Evolutionary conservation across 2,329 filamentous ascomycete species (phyloP).

Genomic region (Diaporthe capsici): DNA sequence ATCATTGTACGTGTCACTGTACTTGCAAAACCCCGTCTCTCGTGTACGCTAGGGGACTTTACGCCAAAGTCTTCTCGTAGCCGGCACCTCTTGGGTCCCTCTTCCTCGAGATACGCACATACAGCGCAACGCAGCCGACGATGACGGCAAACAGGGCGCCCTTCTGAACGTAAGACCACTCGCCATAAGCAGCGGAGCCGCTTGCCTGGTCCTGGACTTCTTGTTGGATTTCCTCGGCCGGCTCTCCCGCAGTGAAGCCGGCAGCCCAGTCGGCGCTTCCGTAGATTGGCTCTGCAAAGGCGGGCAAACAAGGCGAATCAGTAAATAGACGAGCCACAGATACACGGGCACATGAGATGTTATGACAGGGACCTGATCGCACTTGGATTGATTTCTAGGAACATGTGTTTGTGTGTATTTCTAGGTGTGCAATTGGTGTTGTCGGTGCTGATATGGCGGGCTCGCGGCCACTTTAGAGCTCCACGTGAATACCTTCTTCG

Average conservation of each 20-base stretch:
- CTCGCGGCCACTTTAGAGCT: conserved; percentile 73
- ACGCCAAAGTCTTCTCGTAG: conserved; percentile 62
- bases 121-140: conserved; percentile 60
- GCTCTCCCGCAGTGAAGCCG: conserved; percentile 53
- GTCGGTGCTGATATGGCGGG: conserved; percentile 53
- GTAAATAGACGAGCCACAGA: conserved; percentile 42
- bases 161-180: conserved; percentile 64
- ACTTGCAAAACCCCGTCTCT: conserved; percentile 46
- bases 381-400: conserved; percentile 34
- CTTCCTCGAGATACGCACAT: conserved; percentile 58
- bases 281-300: conserved; percentile 49
- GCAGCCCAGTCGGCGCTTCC: conserved; percentile 55
- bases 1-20: neutral
- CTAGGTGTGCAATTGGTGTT: conserved; percentile 29
- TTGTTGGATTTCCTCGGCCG: conserved; percentile 40
- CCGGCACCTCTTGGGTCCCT: conserved; percentile 51
- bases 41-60: neutral
- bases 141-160: conserved; percentile 65
- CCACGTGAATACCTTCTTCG: conserved; percentile 92
- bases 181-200: conserved; percentile 47
- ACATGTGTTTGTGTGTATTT: conserved; percentile 36
- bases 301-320: conserved; percentile 51
- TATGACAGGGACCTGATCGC: conserved; percentile 30
- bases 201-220: conserved; percentile 25
- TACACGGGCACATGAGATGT: conserved; percentile 38